A percentile compares a stretch with the other conserved stretches of the same genome.
Evolutionary conservation across 1,139 yeast species (phyloP).

Genomic region (Hanseniaspora gamundiae): DNA sequence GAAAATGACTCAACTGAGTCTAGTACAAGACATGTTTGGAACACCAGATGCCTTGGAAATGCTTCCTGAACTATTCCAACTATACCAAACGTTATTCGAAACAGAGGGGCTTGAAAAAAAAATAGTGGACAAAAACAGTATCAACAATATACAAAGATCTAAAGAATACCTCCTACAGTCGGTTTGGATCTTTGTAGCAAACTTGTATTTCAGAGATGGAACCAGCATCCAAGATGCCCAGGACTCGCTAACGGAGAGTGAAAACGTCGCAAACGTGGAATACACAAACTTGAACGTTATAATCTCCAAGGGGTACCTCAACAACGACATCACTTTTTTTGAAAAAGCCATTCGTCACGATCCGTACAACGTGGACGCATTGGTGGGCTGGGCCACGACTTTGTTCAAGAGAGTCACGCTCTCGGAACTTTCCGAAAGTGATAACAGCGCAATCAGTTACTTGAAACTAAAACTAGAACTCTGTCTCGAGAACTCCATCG

Average conservation of each 20-base stretch:
- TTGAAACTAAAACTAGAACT: conserved; percentile 5
- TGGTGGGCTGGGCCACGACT: conserved; percentile 51
- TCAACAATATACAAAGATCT: conserved; percentile 4
- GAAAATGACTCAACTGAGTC: conserved; percentile 63
- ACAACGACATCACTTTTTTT: conserved; percentile 49
- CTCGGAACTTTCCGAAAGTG: not conserved
- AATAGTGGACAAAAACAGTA: too few relatives aligned
- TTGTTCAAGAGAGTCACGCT: not conserved
- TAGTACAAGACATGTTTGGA: conserved; percentile 55
- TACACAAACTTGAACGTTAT: conserved; percentile 33
- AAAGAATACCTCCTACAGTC: conserved; percentile 37
- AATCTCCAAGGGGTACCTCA: conserved; percentile 33
- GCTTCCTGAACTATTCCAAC: conserved; percentile 52
- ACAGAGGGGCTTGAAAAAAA: conserved; percentile 17
- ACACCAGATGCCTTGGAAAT: conserved; percentile 48
- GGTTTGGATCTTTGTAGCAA: conserved; percentile 68
- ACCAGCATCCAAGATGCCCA: conserved; percentile 50
- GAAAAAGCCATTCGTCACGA: conserved; percentile 52
- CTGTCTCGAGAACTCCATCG: conserved; percentile 30
- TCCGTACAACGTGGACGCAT: conserved; percentile 40
- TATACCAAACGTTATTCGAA: conserved; percentile 45
- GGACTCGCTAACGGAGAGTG: conserved; percentile 67
- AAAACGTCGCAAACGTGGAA: conserved; percentile 22
- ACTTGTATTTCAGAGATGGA: conserved; percentile 43
- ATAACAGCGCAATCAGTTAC: conserved; percentile 16